Conservation (phyloP, 1,284 basidiomycete genomes). For the Leccinum angustisporum region DNA sequence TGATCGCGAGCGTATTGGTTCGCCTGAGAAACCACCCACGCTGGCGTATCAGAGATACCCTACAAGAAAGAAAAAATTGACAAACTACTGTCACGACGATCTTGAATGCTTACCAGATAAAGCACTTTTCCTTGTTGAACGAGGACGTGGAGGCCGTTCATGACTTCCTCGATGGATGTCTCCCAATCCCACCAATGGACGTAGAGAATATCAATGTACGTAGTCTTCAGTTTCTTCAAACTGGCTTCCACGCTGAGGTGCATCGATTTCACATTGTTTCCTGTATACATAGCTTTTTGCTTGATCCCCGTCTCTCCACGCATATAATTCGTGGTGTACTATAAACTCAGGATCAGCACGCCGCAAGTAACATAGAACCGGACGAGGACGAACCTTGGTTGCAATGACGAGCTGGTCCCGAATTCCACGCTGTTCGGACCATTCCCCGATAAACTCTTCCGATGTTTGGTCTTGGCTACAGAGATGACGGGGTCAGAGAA, state of each 20-base stretch:
- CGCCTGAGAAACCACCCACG: conserved; percentile 40
- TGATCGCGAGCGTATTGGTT: conserved; percentile 41
- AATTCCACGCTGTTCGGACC: conserved; percentile 43
- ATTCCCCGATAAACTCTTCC: conserved; percentile 47
- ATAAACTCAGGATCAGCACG: conserved; percentile 8
- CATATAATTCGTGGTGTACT: conserved; percentile 34
- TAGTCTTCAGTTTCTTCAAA: conserved; percentile 44
- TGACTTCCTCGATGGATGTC: conserved; percentile 44
- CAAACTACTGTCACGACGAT: not conserved
- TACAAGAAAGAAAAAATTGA: not conserved
- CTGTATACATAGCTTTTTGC: conserved; percentile 33
- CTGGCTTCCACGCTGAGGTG: conserved; percentile 33
- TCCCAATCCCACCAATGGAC: conserved; percentile 41
- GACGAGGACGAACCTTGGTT: conserved; percentile 38
- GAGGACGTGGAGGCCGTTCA: conserved; percentile 44
- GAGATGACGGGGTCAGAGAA: not conserved
- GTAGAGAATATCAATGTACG: conserved; percentile 39
- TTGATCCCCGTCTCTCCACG: conserved; percentile 18
- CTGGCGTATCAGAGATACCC: conserved; percentile 42
- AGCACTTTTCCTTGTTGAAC: conserved; percentile 44
- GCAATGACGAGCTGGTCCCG: conserved; percentile 48
- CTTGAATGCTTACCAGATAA: conserved; percentile 35
- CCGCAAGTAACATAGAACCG: not conserved
- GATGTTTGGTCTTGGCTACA: conserved; percentile 40
- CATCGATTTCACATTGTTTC: conserved; percentile 38